Evolutionary conservation across 1,284 basidiomycete genomes (phyloP), one percentile per base, ranked within the genome.

Genomic region (Austropuccinia psidii): DNA sequence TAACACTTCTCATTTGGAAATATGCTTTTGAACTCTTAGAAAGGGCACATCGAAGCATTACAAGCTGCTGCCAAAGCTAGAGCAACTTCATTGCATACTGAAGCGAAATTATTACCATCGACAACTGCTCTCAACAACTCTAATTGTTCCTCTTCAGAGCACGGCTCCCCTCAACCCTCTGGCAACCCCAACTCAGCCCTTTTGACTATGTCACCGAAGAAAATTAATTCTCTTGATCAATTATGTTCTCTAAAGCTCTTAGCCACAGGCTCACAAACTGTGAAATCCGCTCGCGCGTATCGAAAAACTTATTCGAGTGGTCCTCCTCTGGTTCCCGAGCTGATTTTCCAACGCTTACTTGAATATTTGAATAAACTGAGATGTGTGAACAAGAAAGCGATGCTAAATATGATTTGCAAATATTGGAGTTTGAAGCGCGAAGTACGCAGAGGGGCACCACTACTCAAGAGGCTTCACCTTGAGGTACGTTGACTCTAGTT

Each of bases 381-480:
- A 41, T 83, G 97, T 1, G 84, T 89, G 73, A 92, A 91, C 79
- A 91, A 90, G 79, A 80, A 82, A 2, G 88, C 89, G 39, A 90
- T 95, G 67, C 82, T 98, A 4, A 85, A 88, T 62, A 82, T 88
- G 78, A 84, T 95, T 41, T 94, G 91, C 77, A 86, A 88, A 77
- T 99, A 97, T 80, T 99, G 95, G 95, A 97, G 94, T 79, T 81
- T 98, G 80, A 98, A 98, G 82, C 84, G 95, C 5, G 94, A 98
- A 80, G 90, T 87, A 0, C 86, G 95, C 75, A 83, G 95, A 50
- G 96, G 96, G 2, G 96, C 96, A 1, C 94, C 95, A 1, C 81
- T 98, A 65, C 82, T 99, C 77, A 98, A 98, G 81, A 82, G 96
- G 61, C 81, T 99, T 66, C 94, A 99, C 82, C 84, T 98, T 37